phyloP scores from a whole-genome alignment of 225 moss, liverwort and hornwort species.

The Pseudoscleropodium purum region DNA sequence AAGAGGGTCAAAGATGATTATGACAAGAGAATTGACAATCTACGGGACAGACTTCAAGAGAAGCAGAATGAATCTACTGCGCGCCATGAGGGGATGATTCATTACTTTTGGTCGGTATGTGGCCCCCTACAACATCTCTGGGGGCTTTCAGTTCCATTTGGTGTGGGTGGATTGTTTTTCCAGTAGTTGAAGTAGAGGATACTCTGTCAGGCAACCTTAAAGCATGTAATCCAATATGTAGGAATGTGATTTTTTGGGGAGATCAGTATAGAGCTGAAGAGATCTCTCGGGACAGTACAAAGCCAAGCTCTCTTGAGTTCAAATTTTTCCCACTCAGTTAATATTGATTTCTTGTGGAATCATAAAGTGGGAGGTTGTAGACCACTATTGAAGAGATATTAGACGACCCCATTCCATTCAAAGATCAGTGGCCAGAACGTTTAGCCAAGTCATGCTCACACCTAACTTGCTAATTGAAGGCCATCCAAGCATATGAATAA shows the following conservation, averaged over 20 bases:
- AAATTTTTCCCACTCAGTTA: not conserved
- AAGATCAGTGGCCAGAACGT: not conserved
- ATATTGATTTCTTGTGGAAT: not conserved
- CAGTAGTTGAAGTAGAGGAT: not conserved
- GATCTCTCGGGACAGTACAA: not conserved
- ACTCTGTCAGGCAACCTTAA: not conserved
- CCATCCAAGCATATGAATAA: not conserved
- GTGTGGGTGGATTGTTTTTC: not conserved
- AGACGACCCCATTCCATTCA: not conserved
- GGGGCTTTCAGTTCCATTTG: not conserved
- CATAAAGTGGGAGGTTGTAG: not conserved
- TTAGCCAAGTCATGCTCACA: not conserved
- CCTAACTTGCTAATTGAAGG: not conserved
- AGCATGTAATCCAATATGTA: not conserved
- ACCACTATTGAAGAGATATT: not conserved
- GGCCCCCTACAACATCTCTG: not conserved
- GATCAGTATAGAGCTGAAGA: not conserved
- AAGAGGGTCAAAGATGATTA: slow-evolving; percentile 19
- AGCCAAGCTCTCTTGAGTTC: not conserved
- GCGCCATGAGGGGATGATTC: slow-evolving; percentile 50
- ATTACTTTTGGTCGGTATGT: slow-evolving; percentile 58
- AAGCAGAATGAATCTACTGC: slow-evolving; percentile 58
- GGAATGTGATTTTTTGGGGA: not conserved
- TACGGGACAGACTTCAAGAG: slow-evolving; percentile 40
- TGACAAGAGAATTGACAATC: slow-evolving; percentile 11